phyloP scores from a whole-genome alignment of 1,139 yeast species.

The Candida sojae region DNA sequence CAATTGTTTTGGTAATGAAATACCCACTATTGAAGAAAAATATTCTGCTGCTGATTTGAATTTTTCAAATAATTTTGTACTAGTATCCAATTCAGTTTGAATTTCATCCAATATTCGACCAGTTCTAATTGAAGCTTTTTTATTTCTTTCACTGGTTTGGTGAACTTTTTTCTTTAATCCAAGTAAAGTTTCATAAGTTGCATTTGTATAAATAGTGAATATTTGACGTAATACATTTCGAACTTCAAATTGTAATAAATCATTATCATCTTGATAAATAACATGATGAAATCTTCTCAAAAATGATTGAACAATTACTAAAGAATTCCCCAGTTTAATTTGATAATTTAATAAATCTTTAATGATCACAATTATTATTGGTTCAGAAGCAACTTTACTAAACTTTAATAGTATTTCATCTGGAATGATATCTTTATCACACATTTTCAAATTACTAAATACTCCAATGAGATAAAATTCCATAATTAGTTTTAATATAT shows the following conservation, averaged over 20 bases:
- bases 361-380: slow-evolving; percentile 50
- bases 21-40: slow-evolving; percentile 43
- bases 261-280: slow-evolving; percentile 15
- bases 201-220: slow-evolving; percentile 49
- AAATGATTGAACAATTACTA: slow-evolving; percentile 50
- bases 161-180: slow-evolving; percentile 35
- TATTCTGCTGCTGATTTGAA: slow-evolving; percentile 46
- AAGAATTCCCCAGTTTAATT: slow-evolving; percentile 46
- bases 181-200: slow-evolving; percentile 39
- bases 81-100: slow-evolving; percentile 41
- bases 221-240: slow-evolving; percentile 26
- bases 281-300: slow-evolving; percentile 48
- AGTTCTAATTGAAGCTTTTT: slow-evolving; percentile 61
- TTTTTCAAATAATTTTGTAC: slow-evolving; percentile 40
- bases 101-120: slow-evolving; percentile 64
- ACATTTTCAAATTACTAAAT: slow-evolving; percentile 43
- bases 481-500: slow-evolving; percentile 53
- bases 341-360: slow-evolving; percentile 57
- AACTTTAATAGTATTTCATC: slow-evolving; percentile 21
- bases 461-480: slow-evolving; percentile 70
- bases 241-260: slow-evolving; percentile 16
- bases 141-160: slow-evolving; percentile 41
- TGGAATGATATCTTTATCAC: slow-evolving; percentile 27
- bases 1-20: slow-evolving; percentile 33
- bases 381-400: slow-evolving; percentile 25